Conservation (phyloP, 495 filamentous ascomycete genomes). For the Aspergillus baeticus region DNA sequence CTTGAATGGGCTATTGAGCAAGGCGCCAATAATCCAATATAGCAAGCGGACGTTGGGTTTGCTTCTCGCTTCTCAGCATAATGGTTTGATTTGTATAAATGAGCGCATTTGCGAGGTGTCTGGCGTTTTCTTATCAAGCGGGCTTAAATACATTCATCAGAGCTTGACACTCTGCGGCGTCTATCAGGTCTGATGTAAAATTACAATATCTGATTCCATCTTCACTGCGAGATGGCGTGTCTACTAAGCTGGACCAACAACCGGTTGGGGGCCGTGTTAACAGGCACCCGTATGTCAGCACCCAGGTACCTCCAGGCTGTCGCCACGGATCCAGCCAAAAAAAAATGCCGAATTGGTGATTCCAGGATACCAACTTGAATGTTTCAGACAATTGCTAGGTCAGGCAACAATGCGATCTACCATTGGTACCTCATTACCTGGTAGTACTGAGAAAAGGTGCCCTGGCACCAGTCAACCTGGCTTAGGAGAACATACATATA, state of each 20-base stretch:
- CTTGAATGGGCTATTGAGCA: constrained; percentile 77
- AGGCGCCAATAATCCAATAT: constrained; percentile 14
- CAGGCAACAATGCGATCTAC: constrained; percentile 1
- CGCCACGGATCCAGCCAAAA: too few species aligned
- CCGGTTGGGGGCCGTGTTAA: not conserved
- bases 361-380: too few species aligned
- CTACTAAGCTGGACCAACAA: not conserved
- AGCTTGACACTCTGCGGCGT: not conserved
- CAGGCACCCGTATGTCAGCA: not conserved
- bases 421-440: constrained; percentile 2
- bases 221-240: too few species aligned
- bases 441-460: too few species aligned
- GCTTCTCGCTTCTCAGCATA: not conserved
- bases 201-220: too few species aligned
- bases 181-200: not conserved
- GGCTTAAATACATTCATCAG: not conserved
- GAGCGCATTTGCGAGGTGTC: constrained; percentile 21
- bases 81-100: constrained; percentile 9
- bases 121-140: not conserved
- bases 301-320: too few species aligned
- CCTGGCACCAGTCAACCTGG: too few species aligned
- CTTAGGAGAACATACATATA: too few species aligned
- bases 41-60: not conserved
- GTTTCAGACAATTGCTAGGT: too few species aligned
- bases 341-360: too few species aligned